These are phyloP conservation scores for Penium margaritaceum DNA, from an alignment of 139 green algal species.

Conservation along the genomic window DNA sequence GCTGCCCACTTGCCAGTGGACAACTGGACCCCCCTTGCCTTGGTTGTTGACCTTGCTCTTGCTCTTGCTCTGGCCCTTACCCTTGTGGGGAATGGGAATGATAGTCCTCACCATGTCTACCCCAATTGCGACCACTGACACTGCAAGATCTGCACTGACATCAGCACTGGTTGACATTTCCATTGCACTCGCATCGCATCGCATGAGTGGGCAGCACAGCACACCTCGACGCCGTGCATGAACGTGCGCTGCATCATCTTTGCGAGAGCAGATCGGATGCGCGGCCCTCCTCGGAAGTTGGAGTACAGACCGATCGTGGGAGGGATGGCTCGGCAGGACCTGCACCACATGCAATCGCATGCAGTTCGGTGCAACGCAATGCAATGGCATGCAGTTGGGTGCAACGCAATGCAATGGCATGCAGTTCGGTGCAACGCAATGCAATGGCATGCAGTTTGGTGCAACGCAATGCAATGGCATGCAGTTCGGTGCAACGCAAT, in stretches of 20 bases:
- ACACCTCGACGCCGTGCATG: slow-evolving; percentile 35
- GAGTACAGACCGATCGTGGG: slow-evolving; percentile 15
- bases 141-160: too few relatives aligned
- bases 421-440: background rate
- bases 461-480: background rate
- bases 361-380: background rate
- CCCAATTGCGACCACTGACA: too few relatives aligned
- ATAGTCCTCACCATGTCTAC: too few relatives aligned
- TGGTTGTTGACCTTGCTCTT: too few relatives aligned
- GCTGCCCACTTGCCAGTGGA: too few relatives aligned
- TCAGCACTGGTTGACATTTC: too few relatives aligned
- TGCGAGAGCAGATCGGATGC: slow-evolving; percentile 3
- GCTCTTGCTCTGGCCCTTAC: too few relatives aligned
- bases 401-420: background rate
- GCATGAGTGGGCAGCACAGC: too few relatives aligned
- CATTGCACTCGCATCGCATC: too few relatives aligned
- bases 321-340: slow-evolving; percentile 21
- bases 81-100: too few relatives aligned
- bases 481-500: background rate
- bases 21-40: too few relatives aligned
- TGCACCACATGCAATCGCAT: background rate
- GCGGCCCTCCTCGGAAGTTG: slow-evolving; percentile 23
- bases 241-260: slow-evolving; percentile 38
- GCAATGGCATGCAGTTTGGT: background rate
- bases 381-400: background rate